Evolutionary conservation across 1,284 basidiomycete genomes (phyloP).

Genomic region (Takashimella koratensis): DNA sequence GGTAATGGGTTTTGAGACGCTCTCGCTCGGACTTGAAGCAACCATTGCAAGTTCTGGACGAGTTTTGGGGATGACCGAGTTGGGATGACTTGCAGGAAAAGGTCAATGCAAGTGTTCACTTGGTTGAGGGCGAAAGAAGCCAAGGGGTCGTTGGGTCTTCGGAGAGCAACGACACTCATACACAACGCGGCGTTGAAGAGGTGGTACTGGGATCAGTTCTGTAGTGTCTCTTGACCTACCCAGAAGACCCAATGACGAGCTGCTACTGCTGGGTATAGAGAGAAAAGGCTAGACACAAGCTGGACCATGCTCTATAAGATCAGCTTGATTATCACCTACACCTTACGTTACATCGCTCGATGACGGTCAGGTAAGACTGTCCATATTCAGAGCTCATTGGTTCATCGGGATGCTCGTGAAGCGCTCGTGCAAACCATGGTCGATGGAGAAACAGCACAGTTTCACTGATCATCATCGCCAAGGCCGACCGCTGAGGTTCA

Average conservation of each 20-base stretch:
- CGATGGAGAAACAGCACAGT: slow-evolving; percentile 28
- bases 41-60: slow-evolving; percentile 30
- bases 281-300: slow-evolving; percentile 21
- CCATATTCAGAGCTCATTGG: slow-evolving; percentile 22
- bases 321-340: slow-evolving; percentile 24
- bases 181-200: slow-evolving; percentile 35
- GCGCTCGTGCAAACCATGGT: slow-evolving; percentile 31
- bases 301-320: slow-evolving; percentile 24
- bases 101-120: slow-evolving; percentile 24
- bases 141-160: slow-evolving; percentile 17
- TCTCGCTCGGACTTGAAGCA: slow-evolving; percentile 22
- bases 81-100: slow-evolving; percentile 20
- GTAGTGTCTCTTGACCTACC: slow-evolving; percentile 13
- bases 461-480: slow-evolving; percentile 30
- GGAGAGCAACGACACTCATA: slow-evolving; percentile 22
- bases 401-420: slow-evolving; percentile 23
- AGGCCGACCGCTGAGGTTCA: slow-evolving; percentile 22
- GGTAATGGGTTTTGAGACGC: slow-evolving; percentile 2
- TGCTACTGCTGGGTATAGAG: slow-evolving; percentile 23
- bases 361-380: slow-evolving; percentile 26
- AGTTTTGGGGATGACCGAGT: slow-evolving; percentile 12
- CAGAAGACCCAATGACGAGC: slow-evolving; percentile 38
- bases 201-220: slow-evolving; percentile 25
- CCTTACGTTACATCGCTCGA: slow-evolving; percentile 32
- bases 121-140: slow-evolving; percentile 13